phyloP scores from a whole-genome alignment of 192 early-diverging fungal species.

The Backusella tarrabulga region DNA sequence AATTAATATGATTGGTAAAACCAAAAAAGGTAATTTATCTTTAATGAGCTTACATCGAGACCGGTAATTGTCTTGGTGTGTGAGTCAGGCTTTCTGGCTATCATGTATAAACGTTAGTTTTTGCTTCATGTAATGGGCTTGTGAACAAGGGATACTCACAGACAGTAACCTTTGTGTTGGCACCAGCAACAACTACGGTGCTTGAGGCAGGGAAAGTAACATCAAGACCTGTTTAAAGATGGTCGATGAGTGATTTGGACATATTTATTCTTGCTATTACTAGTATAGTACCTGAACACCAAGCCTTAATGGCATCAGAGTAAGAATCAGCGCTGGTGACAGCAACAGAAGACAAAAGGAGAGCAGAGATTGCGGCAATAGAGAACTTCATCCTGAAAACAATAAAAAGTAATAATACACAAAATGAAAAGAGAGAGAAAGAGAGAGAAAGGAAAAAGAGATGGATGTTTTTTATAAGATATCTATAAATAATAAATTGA shows the following conservation, averaged over 20 bases:
- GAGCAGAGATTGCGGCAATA: slow-evolving; percentile 30
- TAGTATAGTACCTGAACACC: slow-evolving; percentile 19
- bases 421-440: background rate
- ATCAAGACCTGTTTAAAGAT: slow-evolving; percentile 5
- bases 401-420: background rate
- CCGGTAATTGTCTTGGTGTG: slow-evolving; percentile 31
- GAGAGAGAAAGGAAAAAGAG: background rate
- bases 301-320: slow-evolving; percentile 34
- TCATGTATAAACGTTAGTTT: background rate
- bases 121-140: background rate
- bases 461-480: background rate
- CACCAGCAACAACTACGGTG: slow-evolving; percentile 20
- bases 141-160: slow-evolving; percentile 14
- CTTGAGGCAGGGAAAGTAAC: slow-evolving; percentile 13
- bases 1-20: background rate
- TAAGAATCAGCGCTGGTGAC: slow-evolving; percentile 27
- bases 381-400: slow-evolving; percentile 28
- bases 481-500: background rate
- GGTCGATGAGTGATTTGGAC: background rate
- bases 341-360: slow-evolving; percentile 23
- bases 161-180: slow-evolving; percentile 24
- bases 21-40: background rate
- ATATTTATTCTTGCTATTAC: background rate
- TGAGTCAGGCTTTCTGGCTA: slow-evolving; percentile 18
- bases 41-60: slow-evolving; percentile 23